A percentile compares a stretch with the other conserved stretches of the same genome.
Evolutionary conservation across 2,329 filamentous ascomycete species (phyloP).

Genomic region (Rugonectria rugulosa): DNA sequence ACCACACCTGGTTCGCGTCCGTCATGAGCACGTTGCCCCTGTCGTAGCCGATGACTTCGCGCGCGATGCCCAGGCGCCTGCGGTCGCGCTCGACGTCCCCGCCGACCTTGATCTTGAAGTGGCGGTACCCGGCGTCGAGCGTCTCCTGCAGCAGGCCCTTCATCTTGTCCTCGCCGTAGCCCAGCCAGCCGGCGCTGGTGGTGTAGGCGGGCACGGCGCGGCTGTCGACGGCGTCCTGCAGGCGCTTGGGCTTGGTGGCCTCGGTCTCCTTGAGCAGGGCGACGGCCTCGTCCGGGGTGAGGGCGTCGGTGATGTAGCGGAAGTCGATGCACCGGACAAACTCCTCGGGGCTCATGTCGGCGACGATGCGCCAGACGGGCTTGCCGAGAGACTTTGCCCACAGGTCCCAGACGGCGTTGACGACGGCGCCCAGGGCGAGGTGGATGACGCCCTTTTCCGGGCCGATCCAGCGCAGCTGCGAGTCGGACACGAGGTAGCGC

Average conservation of each 20-base stretch:
- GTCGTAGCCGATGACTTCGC: conserved; percentile 84
- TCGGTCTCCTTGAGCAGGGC: conserved; percentile 72
- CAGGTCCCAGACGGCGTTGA: conserved; percentile 95
- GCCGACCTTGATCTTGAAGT: conserved; percentile 94
- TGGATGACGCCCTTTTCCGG: conserved; percentile 95
- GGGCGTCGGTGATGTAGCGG: conserved; percentile 91
- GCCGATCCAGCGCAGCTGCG: conserved; percentile 91
- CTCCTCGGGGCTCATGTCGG: conserved; percentile 89
- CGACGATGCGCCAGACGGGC: conserved; percentile 89
- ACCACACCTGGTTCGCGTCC: conserved; percentile 93
- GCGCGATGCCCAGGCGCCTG: conserved; percentile 74
- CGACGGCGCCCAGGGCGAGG: conserved; percentile 85
- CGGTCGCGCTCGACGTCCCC: conserved; percentile 75
- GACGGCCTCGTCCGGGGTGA: conserved; percentile 85
- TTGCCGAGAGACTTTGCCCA: conserved; percentile 88
- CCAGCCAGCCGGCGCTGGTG: conserved; percentile 90
- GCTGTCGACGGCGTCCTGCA: conserved; percentile 76
- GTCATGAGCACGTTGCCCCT: conserved; percentile 88
- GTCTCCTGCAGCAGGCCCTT: conserved; percentile 76
- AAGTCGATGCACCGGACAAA: conserved; percentile 91
- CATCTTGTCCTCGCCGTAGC: conserved; percentile 90
- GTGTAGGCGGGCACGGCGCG: conserved; percentile 89
- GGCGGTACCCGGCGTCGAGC: conserved; percentile 76
- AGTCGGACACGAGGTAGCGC: conserved; percentile 91
- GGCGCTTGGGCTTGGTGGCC: conserved; percentile 71